Evolutionary conservation across 1,284 basidiomycete genomes (phyloP).

Genomic region (Heterobasidion parviporum): DNA sequence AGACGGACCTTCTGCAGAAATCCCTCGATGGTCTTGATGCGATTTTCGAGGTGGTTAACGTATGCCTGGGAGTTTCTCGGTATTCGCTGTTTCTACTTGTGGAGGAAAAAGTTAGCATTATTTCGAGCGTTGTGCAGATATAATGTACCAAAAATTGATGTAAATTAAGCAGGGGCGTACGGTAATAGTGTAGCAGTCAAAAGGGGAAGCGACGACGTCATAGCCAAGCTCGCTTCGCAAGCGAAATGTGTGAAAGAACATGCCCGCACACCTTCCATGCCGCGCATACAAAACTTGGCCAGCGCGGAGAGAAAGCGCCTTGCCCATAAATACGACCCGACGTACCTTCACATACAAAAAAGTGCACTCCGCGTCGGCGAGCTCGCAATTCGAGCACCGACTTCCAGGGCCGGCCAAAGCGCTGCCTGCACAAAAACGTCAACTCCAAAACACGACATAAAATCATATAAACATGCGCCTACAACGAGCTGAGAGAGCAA

Average conservation of each 20-base stretch:
- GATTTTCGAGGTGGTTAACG: background rate
- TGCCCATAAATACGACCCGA: background rate
- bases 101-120: background rate
- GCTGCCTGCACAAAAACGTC: background rate
- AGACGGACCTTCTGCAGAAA: background rate
- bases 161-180: background rate
- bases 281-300: background rate
- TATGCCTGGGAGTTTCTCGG: background rate
- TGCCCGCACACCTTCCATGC: background rate
- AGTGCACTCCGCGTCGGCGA: background rate
- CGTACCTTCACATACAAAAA: background rate
- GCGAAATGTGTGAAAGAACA: background rate
- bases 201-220: background rate
- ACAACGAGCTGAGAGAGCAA: background rate
- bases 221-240: background rate
- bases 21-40: background rate
- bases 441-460: background rate
- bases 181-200: background rate
- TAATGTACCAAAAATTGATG: too few species aligned
- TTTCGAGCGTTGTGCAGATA: background rate
- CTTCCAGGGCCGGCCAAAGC: background rate
- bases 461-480: background rate
- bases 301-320: background rate
- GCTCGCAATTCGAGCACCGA: background rate
- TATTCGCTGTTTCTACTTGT: background rate